phyloP scores from a whole-genome alignment of 2,329 filamentous ascomycete species.

The Thermomyces lanuginosus region DNA sequence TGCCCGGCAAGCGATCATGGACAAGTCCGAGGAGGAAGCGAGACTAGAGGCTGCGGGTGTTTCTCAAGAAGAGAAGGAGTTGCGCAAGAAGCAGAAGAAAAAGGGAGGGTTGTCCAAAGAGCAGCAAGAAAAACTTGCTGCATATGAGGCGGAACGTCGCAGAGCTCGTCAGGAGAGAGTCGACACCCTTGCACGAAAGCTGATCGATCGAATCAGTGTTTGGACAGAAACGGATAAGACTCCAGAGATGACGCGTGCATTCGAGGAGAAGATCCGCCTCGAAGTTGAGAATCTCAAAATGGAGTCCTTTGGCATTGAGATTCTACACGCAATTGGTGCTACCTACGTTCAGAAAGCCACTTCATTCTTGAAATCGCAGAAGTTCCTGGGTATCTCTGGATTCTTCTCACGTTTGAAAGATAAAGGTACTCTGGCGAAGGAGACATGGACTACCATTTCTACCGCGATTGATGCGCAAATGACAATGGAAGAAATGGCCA shows the following conservation, averaged over 20 bases:
- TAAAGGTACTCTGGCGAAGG: conserved; percentile 91
- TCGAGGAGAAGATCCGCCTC: conserved; percentile 83
- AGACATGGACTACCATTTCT: conserved; percentile 95
- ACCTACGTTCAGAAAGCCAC: conserved; percentile 82
- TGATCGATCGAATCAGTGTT: conserved; percentile 74
- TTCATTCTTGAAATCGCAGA: conserved; percentile 80
- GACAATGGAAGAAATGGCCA: conserved; percentile 98
- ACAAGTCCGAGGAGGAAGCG: conserved; percentile 65
- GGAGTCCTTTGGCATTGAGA: conserved; percentile 95
- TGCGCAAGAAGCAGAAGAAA: conserved; percentile 73
- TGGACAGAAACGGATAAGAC: conserved; percentile 97
- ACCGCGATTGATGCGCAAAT: conserved; percentile 94
- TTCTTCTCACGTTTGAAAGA: conserved; percentile 92
- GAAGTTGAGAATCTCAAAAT: conserved; percentile 98
- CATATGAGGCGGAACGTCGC: conserved; percentile 73
- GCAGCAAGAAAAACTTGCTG: conserved; percentile 78
- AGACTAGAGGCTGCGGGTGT: conserved; percentile 48
- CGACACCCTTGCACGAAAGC: conserved; percentile 64
- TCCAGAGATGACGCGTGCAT: conserved; percentile 65
- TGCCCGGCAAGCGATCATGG: conserved; percentile 72
- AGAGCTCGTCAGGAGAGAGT: conserved; percentile 79
- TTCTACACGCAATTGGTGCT: conserved; percentile 82
- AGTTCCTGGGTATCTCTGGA: conserved; percentile 87
- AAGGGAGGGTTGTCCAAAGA: conserved; percentile 76
- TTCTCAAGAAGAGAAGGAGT: conserved; percentile 56